Conservation (phyloP, 192 early-diverging fungal genomes). For the Coemansia javaensis region DNA sequence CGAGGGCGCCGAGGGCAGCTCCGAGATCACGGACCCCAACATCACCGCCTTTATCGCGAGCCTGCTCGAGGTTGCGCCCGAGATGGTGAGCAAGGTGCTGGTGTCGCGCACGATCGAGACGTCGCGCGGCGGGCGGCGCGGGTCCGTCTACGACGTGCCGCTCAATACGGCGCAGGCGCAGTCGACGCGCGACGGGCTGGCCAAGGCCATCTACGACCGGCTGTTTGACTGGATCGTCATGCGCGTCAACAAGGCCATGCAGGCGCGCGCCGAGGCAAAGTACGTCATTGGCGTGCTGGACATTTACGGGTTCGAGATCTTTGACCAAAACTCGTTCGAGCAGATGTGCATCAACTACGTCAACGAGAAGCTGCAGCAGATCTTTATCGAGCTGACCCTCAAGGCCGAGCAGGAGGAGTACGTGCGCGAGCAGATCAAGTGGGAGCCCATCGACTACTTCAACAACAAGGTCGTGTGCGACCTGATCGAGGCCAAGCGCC, state of each 20-base stretch:
- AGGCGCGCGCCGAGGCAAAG: slow-evolving; percentile 54
- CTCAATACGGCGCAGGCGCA: slow-evolving; percentile 87
- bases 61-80: slow-evolving; percentile 61
- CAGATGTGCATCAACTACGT: slow-evolving; percentile 99
- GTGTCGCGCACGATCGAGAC: slow-evolving; percentile 70
- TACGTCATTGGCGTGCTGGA: slow-evolving; percentile 90
- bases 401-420: slow-evolving; percentile 99
- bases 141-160: slow-evolving; percentile 78
- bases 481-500: slow-evolving; percentile 92
- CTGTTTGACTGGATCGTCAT: slow-evolving; percentile 98
- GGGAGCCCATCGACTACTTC: slow-evolving; percentile 99
- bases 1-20: slow-evolving; percentile 74
- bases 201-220: slow-evolving; percentile 90
- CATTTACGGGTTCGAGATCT: slow-evolving; percentile 98
- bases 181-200: slow-evolving; percentile 84
- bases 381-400: slow-evolving; percentile 97
- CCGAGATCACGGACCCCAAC: slow-evolving; percentile 56
- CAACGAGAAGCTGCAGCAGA: slow-evolving; percentile 96
- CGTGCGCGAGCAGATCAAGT: slow-evolving; percentile 89
- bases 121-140: slow-evolving; percentile 67
- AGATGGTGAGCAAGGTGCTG: slow-evolving; percentile 60
- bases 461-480: slow-evolving; percentile 99
- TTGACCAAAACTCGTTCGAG: slow-evolving; percentile 94
- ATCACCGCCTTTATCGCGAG: slow-evolving; percentile 70
- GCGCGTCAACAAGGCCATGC: slow-evolving; percentile 85